phyloP scores from a whole-genome alignment of 768 basidiomycete species.

The Pisolithus marmoratus region DNA sequence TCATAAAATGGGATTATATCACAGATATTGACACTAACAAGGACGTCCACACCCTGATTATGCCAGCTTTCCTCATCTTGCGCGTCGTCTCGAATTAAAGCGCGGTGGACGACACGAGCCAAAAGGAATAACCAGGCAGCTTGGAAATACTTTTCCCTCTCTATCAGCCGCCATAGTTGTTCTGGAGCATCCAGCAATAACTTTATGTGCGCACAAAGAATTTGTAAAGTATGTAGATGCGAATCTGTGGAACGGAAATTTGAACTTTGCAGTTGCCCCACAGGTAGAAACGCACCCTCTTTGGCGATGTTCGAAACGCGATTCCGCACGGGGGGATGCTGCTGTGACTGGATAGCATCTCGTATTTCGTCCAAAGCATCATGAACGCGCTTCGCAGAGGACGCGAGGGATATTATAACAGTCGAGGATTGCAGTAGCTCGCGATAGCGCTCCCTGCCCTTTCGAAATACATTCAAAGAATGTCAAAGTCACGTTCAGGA shows the following conservation, averaged over 20 bases:
- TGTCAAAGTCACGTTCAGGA: not conserved
- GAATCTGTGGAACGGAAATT: conserved; percentile 39
- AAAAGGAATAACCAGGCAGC: conserved; percentile 88
- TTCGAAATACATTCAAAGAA: conserved; percentile 41
- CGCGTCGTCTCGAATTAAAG: conserved; percentile 57
- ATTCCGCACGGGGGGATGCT: conserved; percentile 39
- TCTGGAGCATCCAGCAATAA: conserved; percentile 90
- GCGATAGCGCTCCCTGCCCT: conserved; percentile 82
- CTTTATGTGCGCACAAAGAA: conserved; percentile 84
- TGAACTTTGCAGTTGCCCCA: conserved; percentile 1
- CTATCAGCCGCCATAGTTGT: conserved; percentile 83
- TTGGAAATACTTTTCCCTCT: conserved; percentile 69
- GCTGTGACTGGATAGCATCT: conserved; percentile 44
- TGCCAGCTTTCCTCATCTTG: conserved; percentile 60
- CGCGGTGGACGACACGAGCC: conserved; percentile 77
- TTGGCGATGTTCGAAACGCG: conserved; percentile 31
- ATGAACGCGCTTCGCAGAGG: conserved; percentile 60
- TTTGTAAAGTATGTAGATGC: conserved; percentile 62
- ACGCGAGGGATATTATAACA: conserved; percentile 72
- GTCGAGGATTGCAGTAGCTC: conserved; percentile 83
- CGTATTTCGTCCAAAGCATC: conserved; percentile 60
- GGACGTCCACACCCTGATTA: conserved; percentile 54
- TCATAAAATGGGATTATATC: not conserved
- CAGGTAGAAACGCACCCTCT: conserved; percentile 34
- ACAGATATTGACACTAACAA: conserved; percentile 34